Percentiles rank a stretch among this genome's conserved stretches.
Evolutionary conservation across 129 eudicot genomes (phyloP).

Genomic region (Centrapalus pauciflorus): DNA sequence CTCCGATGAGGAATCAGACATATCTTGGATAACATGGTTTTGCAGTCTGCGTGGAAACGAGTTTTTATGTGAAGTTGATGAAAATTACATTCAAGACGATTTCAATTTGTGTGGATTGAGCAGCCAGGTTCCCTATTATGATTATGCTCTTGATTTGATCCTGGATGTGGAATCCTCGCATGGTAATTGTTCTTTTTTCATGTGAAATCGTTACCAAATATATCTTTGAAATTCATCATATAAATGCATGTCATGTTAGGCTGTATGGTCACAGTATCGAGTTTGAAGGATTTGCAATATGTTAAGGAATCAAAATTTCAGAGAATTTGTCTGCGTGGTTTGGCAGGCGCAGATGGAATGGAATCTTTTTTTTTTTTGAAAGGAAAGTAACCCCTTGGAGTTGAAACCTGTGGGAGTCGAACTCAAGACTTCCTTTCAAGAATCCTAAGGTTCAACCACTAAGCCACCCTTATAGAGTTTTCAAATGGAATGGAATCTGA

Average conservation of each 20-base stretch:
- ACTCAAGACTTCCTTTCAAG: too few species aligned
- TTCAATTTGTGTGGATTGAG: conserved; percentile 87
- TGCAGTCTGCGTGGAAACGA: conserved; percentile 93
- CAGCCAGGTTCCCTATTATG: conserved; percentile 84
- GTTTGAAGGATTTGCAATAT: too few species aligned
- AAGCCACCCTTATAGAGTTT: too few species aligned
- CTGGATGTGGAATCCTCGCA: conserved; percentile 89
- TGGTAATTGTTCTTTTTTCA: conserved; percentile 30
- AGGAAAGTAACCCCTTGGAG: too few species aligned
- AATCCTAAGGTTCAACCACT: too few species aligned
- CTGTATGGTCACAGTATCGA: too few species aligned
- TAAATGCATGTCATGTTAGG: not conserved
- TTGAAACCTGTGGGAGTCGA: too few species aligned
- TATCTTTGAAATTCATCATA: not conserved
- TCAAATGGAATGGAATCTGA: too few species aligned
- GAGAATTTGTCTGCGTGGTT: too few species aligned
- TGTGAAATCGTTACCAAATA: not conserved
- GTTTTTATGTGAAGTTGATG: conserved; percentile 89
- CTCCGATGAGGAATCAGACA: conserved; percentile 85
- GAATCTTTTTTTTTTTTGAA: too few species aligned
- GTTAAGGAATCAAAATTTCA: too few species aligned
- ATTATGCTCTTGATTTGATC: conserved; percentile 82
- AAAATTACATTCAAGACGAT: conserved; percentile 91
- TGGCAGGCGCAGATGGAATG: too few species aligned
- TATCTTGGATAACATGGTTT: conserved; percentile 94